A percentile compares a stretch with the other conserved stretches of the same genome.
Evolutionary conservation across 1,284 basidiomycete species (phyloP).

Genomic region (Veloboletus limbatus): DNA sequence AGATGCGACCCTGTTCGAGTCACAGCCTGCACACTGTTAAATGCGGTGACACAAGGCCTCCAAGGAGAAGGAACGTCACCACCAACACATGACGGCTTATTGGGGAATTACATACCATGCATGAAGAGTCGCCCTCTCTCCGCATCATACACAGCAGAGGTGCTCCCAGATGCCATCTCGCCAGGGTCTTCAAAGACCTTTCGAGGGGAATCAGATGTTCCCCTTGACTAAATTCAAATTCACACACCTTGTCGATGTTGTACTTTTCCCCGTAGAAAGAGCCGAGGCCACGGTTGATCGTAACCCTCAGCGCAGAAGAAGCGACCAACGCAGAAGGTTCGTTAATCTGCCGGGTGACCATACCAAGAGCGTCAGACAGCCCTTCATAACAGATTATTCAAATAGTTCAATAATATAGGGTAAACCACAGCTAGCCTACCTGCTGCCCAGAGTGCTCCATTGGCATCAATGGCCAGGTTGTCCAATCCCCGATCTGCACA

Average conservation of each 20-base stretch:
- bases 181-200: constrained; percentile 69
- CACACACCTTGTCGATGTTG: constrained; percentile 53
- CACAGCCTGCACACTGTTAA: constrained; percentile 31
- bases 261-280: constrained; percentile 66
- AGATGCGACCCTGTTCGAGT: no score
- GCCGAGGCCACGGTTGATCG: constrained; percentile 47
- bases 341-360: constrained; percentile 37
- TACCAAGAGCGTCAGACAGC: constrained; percentile 28
- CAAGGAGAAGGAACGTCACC: constrained; percentile 9
- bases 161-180: constrained; percentile 48
- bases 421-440: constrained; percentile 34
- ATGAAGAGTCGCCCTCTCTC: constrained; percentile 50
- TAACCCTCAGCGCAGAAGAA: constrained; percentile 50
- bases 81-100: constrained; percentile 5
- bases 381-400: constrained; percentile 19
- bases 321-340: constrained; percentile 41
- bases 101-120: constrained; percentile 41
- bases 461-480: constrained; percentile 53
- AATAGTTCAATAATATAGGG: background rate
- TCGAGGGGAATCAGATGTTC: constrained; percentile 7
- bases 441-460: constrained; percentile 58
- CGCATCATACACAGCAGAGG: constrained; percentile 52
- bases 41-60: constrained; percentile 34
- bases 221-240: background rate
- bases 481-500: constrained; percentile 48